A percentile compares a stretch with the other conserved stretches of the same genome.
These are phyloP conservation scores for Penicillium polonicum DNA, from an alignment of 2,329 filamentous ascomycete genomes.

Conservation along the genomic window DNA sequence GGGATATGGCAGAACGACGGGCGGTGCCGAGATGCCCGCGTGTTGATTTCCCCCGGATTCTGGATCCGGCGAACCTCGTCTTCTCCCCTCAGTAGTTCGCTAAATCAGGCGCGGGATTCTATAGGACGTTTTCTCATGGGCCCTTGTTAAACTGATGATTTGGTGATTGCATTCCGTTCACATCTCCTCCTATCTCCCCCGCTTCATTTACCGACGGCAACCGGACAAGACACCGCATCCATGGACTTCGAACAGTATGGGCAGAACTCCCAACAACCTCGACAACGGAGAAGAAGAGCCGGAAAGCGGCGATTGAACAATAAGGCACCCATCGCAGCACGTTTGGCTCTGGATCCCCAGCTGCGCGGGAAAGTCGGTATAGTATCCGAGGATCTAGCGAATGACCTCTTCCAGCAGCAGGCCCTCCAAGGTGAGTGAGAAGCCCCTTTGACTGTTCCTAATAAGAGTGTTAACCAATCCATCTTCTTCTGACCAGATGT, in stretches of 20 bases:
- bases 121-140: constrained; percentile 7
- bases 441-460: background rate
- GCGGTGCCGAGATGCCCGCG: constrained; percentile 32
- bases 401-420: constrained; percentile 69
- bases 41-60: constrained; percentile 34
- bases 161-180: constrained; percentile 22
- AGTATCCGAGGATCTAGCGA: constrained; percentile 80
- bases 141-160: background rate
- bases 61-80: constrained; percentile 22
- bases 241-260: constrained; percentile 47
- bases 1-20: constrained; percentile 34
- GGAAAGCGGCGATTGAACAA: constrained; percentile 50
- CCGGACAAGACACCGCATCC: constrained; percentile 14
- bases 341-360: constrained; percentile 79
- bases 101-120: constrained; percentile 1
- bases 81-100: constrained; percentile 10
- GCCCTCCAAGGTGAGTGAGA: constrained; percentile 50
- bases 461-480: constrained; percentile 8
- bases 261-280: constrained; percentile 47
- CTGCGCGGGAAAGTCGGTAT: constrained; percentile 82
- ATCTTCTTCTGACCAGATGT: constrained; percentile 12
- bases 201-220: constrained; percentile 25
- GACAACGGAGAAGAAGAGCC: constrained; percentile 52
- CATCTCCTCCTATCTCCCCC: background rate
- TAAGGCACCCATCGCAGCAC: constrained; percentile 73